phyloP scores from a whole-genome alignment of 2,329 filamentous ascomycete species.

The Pseudocercospora musae region DNA sequence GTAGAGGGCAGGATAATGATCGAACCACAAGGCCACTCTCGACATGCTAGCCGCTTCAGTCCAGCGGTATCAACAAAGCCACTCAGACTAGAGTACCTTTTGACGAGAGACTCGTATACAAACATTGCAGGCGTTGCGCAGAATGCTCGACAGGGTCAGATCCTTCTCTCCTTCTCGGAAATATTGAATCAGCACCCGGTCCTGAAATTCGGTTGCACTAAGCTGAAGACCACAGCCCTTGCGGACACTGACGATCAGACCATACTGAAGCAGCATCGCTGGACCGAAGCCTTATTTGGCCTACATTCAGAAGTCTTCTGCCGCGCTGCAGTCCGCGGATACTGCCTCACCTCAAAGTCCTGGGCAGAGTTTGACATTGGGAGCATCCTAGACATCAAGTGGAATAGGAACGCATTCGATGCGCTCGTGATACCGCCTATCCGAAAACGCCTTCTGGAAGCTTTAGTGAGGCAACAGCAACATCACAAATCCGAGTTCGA shows the following conservation, averaged over 20 bases:
- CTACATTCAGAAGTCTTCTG: conserved; percentile 17
- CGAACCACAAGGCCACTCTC: conserved; percentile 14
- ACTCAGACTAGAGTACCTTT: conserved; percentile 14
- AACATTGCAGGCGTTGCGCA: conserved; percentile 3
- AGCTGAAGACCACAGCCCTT: background rate
- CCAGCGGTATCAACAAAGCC: conserved; percentile 15
- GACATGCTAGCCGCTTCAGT: conserved; percentile 11
- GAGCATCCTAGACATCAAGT: conserved; percentile 12
- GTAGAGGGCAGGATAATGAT: conserved; percentile 16
- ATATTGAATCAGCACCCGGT: conserved; percentile 12
- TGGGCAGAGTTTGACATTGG: conserved; percentile 23
- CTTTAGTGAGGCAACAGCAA: conserved; percentile 17
- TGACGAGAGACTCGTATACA: conserved; percentile 13
- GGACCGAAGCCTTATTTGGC: conserved; percentile 17
- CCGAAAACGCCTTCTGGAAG: conserved; percentile 20
- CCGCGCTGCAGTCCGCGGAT: conserved; percentile 15
- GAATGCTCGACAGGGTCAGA: background rate
- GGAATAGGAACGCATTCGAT: conserved; percentile 22
- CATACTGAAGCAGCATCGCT: conserved; percentile 9
- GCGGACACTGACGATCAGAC: background rate
- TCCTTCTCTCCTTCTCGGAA: conserved; percentile 7
- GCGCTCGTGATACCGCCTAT: conserved; percentile 17
- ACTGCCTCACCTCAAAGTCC: conserved; percentile 16
- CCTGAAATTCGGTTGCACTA: conserved; percentile 3
- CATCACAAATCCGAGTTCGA: conserved; percentile 15